A percentile compares a stretch with the other conserved stretches of the same genome.
These are phyloP conservation scores for Podila clonocystis DNA, from an alignment of 192 early-diverging fungal genomes.

Conservation along the genomic window DNA sequence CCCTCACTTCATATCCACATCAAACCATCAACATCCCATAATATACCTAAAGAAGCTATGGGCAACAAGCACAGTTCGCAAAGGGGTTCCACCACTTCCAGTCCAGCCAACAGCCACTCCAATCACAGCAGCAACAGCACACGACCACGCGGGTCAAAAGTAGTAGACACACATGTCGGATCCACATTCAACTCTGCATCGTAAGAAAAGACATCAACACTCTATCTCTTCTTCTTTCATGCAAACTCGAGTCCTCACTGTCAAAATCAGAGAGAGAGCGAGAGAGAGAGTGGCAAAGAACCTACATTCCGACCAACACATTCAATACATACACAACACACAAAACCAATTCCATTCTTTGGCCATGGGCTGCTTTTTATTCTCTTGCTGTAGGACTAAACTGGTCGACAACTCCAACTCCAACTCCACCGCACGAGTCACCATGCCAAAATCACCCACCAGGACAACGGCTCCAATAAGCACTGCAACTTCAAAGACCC, in stretches of 20 bases:
- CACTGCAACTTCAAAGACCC: background rate
- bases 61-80: constrained; percentile 39
- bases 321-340: too few species aligned
- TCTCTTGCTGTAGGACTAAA: background rate
- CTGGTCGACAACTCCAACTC: background rate
- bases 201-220: background rate
- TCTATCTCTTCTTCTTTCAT: background rate
- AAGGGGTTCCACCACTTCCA: too few species aligned
- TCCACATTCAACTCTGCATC: constrained; percentile 1
- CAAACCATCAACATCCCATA: background rate
- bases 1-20: background rate
- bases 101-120: too few species aligned
- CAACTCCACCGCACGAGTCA: background rate
- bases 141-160: background rate
- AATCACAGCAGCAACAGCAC: background rate
- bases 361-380: too few species aligned
- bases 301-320: too few species aligned
- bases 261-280: too few species aligned
- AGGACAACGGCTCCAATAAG: constrained; percentile 5
- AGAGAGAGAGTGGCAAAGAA: too few species aligned
- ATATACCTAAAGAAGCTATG: constrained; percentile 13
- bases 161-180: background rate
- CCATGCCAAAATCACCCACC: constrained; percentile 10
- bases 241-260: background rate
- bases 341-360: too few species aligned